Evolutionary conservation across 495 filamentous ascomycete species (phyloP).

Genomic region (Penicillium coffeae): DNA sequence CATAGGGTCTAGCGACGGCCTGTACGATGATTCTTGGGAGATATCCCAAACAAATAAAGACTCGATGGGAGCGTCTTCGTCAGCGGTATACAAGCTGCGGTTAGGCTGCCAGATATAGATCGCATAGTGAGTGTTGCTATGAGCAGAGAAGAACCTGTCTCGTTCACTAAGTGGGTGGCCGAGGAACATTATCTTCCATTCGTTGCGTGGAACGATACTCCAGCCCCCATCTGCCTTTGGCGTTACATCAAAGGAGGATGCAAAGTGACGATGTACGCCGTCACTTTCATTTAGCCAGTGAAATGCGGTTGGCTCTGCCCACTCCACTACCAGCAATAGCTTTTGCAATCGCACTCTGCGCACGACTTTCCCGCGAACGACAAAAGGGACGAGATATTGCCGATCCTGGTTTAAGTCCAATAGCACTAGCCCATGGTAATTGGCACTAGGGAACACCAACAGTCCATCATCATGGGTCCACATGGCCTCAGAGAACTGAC

Average conservation of each 20-base stretch:
- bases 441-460: slow-evolving; percentile 51
- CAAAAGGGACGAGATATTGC: slow-evolving; percentile 51
- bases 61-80: slow-evolving; percentile 59
- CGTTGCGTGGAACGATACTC: slow-evolving; percentile 54
- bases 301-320: slow-evolving; percentile 57
- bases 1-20: slow-evolving; percentile 52
- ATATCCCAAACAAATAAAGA: slow-evolving; percentile 67
- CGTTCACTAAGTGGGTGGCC: slow-evolving; percentile 56
- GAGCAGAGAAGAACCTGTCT: slow-evolving; percentile 63
- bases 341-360: slow-evolving; percentile 56
- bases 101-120: slow-evolving; percentile 66
- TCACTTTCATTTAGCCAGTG: slow-evolving; percentile 57
- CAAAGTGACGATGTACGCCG: slow-evolving; percentile 60
- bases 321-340: slow-evolving; percentile 58
- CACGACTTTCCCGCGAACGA: slow-evolving; percentile 49
- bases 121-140: slow-evolving; percentile 60
- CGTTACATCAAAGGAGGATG: slow-evolving; percentile 56
- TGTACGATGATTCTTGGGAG: slow-evolving; percentile 49
- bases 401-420: slow-evolving; percentile 50
- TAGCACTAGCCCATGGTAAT: slow-evolving; percentile 43
- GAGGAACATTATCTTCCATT: slow-evolving; percentile 65
- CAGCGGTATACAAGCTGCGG: slow-evolving; percentile 51
- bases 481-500: slow-evolving; percentile 51
- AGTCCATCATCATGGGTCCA: slow-evolving; percentile 62
- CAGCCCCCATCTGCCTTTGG: slow-evolving; percentile 28